Percentiles rank a stretch among this genome's conserved stretches.
Conservation (phyloP, 331 rosid genomes). For the Saraca asoca region DNA sequence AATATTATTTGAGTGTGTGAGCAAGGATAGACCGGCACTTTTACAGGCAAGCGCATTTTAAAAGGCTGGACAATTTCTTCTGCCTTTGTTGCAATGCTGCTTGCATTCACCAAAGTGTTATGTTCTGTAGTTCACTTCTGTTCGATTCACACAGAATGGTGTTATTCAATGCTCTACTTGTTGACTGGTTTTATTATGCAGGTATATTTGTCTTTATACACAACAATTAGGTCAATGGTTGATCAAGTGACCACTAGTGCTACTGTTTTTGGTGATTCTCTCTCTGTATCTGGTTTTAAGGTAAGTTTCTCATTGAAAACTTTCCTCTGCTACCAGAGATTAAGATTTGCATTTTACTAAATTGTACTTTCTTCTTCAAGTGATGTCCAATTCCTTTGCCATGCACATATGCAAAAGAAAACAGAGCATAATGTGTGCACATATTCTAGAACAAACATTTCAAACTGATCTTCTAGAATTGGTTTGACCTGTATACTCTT, state of each 20-base stretch:
- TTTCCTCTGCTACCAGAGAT: not conserved
- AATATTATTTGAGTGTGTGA: slow-evolving; percentile 56
- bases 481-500: too few relatives aligned
- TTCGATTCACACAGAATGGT: slow-evolving; percentile 14
- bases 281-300: slow-evolving; percentile 74
- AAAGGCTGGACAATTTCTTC: slow-evolving; percentile 5
- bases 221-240: slow-evolving; percentile 74
- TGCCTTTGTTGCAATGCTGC: slow-evolving; percentile 14
- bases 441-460: too few relatives aligned
- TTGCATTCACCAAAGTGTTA: slow-evolving; percentile 13
- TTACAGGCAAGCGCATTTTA: slow-evolving; percentile 63
- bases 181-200: slow-evolving; percentile 38
- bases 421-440: too few relatives aligned
- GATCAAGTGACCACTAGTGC: slow-evolving; percentile 62
- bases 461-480: too few relatives aligned
- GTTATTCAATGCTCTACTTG: slow-evolving; percentile 22
- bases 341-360: not conserved
- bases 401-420: too few relatives aligned
- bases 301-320: slow-evolving; percentile 38
- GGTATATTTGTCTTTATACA: slow-evolving; percentile 87
- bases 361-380: slow-evolving; percentile 10
- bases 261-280: slow-evolving; percentile 66
- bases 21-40: slow-evolving; percentile 92
- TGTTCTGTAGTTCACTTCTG: not conserved
- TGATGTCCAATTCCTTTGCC: not conserved